Conservation (phyloP, 306 rosid species). For the Castanea crenata region DNA sequence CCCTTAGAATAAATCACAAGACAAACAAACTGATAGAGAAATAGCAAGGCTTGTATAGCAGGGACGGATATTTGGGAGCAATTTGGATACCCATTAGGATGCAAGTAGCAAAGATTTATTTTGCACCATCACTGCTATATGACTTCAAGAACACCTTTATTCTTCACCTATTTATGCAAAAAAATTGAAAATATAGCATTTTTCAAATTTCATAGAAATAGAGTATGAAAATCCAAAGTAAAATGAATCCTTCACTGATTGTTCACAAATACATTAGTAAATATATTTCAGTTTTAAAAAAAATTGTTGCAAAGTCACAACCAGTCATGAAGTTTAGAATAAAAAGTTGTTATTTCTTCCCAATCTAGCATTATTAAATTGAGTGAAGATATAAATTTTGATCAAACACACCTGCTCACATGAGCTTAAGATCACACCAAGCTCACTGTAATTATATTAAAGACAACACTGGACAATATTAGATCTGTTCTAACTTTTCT, state of each 20-base stretch:
- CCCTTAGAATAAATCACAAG: not conserved
- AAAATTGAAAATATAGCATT: no score
- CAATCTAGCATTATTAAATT: no score
- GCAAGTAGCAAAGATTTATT: slow-evolving; percentile 1
- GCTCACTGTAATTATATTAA: not conserved
- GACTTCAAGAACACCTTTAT: slow-evolving; percentile 85
- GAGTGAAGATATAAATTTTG: no score
- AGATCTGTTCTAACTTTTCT: not conserved
- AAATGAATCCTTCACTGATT: not conserved
- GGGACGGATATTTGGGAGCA: no score
- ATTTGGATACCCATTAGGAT: not conserved
- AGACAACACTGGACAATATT: not conserved
- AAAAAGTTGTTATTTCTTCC: no score
- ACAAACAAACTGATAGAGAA: not conserved
- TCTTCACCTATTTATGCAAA: slow-evolving; percentile 56
- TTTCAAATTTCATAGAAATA: not conserved
- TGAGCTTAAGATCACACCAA: not conserved
- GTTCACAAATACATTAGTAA: not conserved
- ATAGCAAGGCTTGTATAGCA: no score
- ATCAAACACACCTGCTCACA: not conserved
- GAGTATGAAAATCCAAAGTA: not conserved
- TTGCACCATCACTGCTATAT: slow-evolving; percentile 14
- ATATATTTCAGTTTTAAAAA: not conserved
- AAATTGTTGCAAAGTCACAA: no score
- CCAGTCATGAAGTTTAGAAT: no score